A percentile compares a stretch with the other conserved stretches of the same genome.
These are phyloP conservation scores for Didymella exigua DNA, from an alignment of 2,329 filamentous ascomycete genomes.

Conservation along the genomic window DNA sequence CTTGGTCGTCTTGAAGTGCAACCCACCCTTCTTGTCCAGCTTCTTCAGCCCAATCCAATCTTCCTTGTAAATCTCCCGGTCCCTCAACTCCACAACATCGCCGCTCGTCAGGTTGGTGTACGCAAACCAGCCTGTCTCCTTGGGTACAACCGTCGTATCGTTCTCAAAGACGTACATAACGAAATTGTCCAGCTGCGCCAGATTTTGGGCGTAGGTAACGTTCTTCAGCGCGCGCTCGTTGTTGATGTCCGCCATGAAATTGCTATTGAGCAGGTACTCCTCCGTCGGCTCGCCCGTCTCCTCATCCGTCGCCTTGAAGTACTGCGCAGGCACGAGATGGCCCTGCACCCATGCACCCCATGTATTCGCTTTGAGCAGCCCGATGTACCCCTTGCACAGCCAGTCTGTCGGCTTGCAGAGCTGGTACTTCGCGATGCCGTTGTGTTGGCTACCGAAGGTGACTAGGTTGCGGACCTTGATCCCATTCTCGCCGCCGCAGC, in stretches of 20 bases:
- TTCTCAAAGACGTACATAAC: constrained; percentile 90
- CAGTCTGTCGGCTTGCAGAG: constrained; percentile 74
- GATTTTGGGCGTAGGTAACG: constrained; percentile 70
- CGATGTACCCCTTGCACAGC: constrained; percentile 80
- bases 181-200: constrained; percentile 74
- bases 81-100: constrained; percentile 68
- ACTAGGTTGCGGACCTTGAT: constrained; percentile 74
- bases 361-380: constrained; percentile 76
- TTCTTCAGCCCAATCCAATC: constrained; percentile 89
- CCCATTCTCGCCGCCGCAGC: constrained; percentile 69
- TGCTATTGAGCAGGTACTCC: constrained; percentile 77
- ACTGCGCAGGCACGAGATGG: constrained; percentile 88
- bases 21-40: constrained; percentile 77
- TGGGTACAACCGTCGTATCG: constrained; percentile 84
- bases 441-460: constrained; percentile 90
- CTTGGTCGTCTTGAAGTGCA: constrained; percentile 74
- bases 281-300: constrained; percentile 61
- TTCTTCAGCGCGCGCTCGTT: constrained; percentile 85
- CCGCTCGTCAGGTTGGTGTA: constrained; percentile 70
- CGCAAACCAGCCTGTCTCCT: constrained; percentile 88
- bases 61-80: constrained; percentile 77
- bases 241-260: constrained; percentile 94
- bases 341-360: constrained; percentile 81
- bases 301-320: constrained; percentile 74
- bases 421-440: constrained; percentile 85